These are phyloP conservation scores for Melampsora abietis-canadensis DNA, from an alignment of 1,284 basidiomycete genomes.

Conservation along the genomic window DNA sequence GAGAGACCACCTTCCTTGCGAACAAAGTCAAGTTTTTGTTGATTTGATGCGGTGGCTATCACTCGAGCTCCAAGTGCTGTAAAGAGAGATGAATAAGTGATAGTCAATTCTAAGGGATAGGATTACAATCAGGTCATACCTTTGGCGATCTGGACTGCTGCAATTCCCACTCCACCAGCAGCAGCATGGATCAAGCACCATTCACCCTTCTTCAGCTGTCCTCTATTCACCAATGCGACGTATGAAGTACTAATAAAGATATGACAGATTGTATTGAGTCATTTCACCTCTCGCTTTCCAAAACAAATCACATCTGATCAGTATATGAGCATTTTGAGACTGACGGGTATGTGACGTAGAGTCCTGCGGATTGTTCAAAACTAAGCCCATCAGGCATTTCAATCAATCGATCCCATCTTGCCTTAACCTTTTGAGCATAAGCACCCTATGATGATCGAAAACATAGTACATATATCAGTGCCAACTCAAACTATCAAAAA, in stretches of 20 bases:
- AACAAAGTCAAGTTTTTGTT: constrained; percentile 55
- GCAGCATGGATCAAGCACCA: constrained; percentile 69
- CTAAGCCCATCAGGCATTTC: constrained; percentile 65
- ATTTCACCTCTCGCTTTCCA: background rate
- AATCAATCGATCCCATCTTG: constrained; percentile 59
- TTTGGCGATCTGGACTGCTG: constrained; percentile 85
- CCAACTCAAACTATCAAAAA: background rate
- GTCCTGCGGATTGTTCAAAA: constrained; percentile 64
- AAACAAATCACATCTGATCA: background rate
- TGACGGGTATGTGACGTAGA: constrained; percentile 48
- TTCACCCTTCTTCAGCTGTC: constrained; percentile 61
- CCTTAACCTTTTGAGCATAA: constrained; percentile 56
- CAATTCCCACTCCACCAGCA: constrained; percentile 80
- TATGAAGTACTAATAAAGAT: constrained; percentile 64
- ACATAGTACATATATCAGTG: background rate
- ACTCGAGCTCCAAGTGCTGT: constrained; percentile 53
- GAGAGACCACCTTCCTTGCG: constrained; percentile 55
- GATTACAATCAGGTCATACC: constrained; percentile 45
- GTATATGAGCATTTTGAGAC: background rate
- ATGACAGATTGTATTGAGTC: background rate
- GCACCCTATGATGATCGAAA: background rate
- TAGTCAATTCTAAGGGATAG: background rate
- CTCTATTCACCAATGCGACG: constrained; percentile 80
- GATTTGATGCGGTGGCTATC: constrained; percentile 55
- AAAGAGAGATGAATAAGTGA: background rate